Evolutionary conservation across 108 stramenopile species (phyloP).

Genomic region (Mediolabrus comicus): DNA sequence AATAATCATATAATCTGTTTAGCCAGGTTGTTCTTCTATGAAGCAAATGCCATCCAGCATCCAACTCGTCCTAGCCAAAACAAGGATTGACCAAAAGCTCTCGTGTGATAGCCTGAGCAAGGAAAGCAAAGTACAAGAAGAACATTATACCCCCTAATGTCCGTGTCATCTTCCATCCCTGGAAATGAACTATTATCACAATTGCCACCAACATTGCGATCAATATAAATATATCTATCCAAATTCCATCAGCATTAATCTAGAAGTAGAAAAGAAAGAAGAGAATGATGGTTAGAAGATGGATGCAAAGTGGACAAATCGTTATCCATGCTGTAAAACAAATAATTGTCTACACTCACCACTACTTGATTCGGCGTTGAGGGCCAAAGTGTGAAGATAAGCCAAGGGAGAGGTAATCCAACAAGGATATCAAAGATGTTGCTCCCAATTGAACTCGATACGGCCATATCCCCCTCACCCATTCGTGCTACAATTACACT

Average conservation of each 20-base stretch:
- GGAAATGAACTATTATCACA: conserved; percentile 65
- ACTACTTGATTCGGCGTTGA: conserved; percentile 19
- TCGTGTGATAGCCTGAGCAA: conserved; percentile 59
- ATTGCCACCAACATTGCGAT: conserved; percentile 73
- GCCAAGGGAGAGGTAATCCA: conserved; percentile 81
- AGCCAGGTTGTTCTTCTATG: no score
- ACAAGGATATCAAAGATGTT: conserved; percentile 87
- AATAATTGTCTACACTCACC: conserved; percentile 39
- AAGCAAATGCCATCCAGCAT: no score
- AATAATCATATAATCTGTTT: no score
- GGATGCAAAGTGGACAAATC: background rate
- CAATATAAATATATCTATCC: conserved; percentile 62
- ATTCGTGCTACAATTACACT: conserved; percentile 83
- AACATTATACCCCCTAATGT: conserved; percentile 72
- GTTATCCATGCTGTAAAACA: background rate
- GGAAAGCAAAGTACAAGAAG: conserved; percentile 66
- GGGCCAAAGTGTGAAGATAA: conserved; percentile 54
- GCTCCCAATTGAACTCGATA: conserved; percentile 77
- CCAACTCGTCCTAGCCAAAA: conserved; percentile 6
- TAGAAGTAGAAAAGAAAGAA: conserved; percentile 7
- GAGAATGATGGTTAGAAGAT: background rate
- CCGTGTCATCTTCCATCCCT: conserved; percentile 85
- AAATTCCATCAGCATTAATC: conserved; percentile 51
- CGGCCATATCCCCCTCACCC: conserved; percentile 89
- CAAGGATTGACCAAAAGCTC: conserved; percentile 6